phyloP scores from a whole-genome alignment of 2,329 filamentous ascomycete species.

The Orbilia quercus region DNA sequence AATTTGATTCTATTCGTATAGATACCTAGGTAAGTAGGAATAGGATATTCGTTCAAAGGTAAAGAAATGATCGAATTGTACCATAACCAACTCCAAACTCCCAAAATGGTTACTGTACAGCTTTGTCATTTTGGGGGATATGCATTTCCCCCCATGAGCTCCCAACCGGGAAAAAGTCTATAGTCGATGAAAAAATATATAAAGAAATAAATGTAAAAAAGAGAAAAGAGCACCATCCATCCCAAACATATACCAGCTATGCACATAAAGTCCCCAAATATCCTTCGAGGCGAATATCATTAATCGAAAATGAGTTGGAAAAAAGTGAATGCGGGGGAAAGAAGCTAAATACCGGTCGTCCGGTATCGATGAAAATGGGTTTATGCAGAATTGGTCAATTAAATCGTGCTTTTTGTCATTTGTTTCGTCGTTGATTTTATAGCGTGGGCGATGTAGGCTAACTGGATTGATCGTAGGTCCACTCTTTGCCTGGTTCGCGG shows the following conservation, averaged over 20 bases:
- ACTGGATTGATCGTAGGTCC: conserved; percentile 7
- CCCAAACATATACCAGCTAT: conserved; percentile 4
- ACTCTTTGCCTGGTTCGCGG: conserved; percentile 15
- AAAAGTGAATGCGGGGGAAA: background rate
- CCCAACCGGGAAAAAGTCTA: background rate
- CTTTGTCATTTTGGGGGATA: background rate
- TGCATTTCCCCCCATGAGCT: background rate
- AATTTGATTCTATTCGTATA: no score
- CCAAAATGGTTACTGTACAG: background rate
- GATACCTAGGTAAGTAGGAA: no score
- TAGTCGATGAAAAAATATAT: background rate
- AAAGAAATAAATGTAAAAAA: background rate
- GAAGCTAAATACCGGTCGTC: background rate
- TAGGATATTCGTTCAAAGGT: no score
- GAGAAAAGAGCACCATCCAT: no score
- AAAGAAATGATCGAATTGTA: no score
- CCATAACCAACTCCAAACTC: background rate
- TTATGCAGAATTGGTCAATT: background rate
- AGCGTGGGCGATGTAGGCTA: background rate
- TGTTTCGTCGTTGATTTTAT: background rate
- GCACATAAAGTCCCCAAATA: background rate
- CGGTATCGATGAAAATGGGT: background rate
- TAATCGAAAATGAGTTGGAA: background rate
- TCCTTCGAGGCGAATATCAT: background rate
- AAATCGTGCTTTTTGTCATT: no score